phyloP scores from a whole-genome alignment of 805 yeast genomes.

The Pichia cabralensis region DNA sequence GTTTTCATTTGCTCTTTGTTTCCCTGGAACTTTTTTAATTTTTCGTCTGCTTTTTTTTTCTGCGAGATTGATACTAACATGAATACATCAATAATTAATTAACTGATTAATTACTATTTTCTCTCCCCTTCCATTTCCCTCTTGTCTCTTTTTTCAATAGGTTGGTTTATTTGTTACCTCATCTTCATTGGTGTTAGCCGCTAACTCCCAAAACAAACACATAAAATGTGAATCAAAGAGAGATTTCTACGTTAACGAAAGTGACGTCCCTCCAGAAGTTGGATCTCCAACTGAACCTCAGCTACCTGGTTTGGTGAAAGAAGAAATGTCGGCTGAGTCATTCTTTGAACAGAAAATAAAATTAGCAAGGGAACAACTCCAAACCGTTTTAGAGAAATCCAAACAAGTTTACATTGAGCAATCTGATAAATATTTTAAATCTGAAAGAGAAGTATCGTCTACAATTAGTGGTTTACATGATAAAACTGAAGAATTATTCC shows the following conservation, averaged over 20 bases:
- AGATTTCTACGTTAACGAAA: conserved; percentile 18
- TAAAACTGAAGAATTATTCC: conserved; percentile 57
- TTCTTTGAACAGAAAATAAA: conserved; percentile 40
- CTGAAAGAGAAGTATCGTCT: conserved; percentile 53
- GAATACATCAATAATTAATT: too few relatives aligned
- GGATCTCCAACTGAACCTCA: conserved; percentile 17
- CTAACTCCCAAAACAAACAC: background rate
- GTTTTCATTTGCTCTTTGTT: too few relatives aligned
- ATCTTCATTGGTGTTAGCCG: background rate
- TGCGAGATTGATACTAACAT: conserved; percentile 3
- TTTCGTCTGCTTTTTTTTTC: too few relatives aligned
- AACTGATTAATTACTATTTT: too few relatives aligned
- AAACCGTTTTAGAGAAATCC: conserved; percentile 25
- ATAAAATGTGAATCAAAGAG: conserved; percentile 19
- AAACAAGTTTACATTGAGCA: conserved; percentile 35
- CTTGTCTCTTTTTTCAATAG: background rate
- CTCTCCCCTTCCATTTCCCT: too few relatives aligned
- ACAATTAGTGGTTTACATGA: conserved; percentile 58
- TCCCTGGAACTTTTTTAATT: too few relatives aligned
- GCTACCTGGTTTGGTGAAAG: conserved; percentile 13
- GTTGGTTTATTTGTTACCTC: conserved; percentile 6
- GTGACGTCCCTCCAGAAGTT: conserved; percentile 10
- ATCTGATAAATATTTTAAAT: conserved; percentile 40
- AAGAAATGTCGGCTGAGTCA: conserved; percentile 9
- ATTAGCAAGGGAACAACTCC: conserved; percentile 35